Evolutionary conservation across 768 basidiomycete species (phyloP), one percentile per base, ranked within the genome.

Genomic region (Candolleomyces aberdarensis): DNA sequence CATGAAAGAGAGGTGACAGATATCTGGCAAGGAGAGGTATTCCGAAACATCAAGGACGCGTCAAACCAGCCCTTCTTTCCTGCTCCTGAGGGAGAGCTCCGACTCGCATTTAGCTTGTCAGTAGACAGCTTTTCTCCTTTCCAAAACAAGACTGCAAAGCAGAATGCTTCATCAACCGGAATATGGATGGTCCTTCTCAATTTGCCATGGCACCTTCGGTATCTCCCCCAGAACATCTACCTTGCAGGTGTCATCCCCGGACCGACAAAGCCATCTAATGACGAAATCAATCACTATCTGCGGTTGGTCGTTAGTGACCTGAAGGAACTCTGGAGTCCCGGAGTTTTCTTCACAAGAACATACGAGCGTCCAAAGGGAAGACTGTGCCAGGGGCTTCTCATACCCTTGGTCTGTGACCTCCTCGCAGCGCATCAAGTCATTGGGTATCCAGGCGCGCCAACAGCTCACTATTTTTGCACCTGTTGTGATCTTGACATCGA

Each of bases 161-260:
- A 73, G 55, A 2, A 1, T 54, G 50, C 0, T 5, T 67, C 68
- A 0, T 56, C 65, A 17, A 66, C 67, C 0, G 71, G 54, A 0
- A 68, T 78, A 1, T 74, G 67, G 44, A 56, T 77, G 59, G 63
- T 68, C 1, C 72, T 69, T 43, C 59, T 76, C 10, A 76, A 75
- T 58, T 67, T 78, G 10, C 77, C 76, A 1, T 68, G 67, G 5
- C 53, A 62, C 36, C 19, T 69, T 19, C 67, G 68, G 9, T 71
- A 69, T 54, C 61, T 63, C 14, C 14, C 60, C 0, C 70, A 78
- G 54, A 79, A 80, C 58, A 66, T 80, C 52, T 78, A 70, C 56
- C 59, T 69, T 5, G 68, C 62, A 7, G 77, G 72, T 0, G 64
- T 80, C 57, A 75, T 78, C 39, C 77, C 78, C 7, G 77, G 79